phyloP scores from a whole-genome alignment of 2,329 filamentous ascomycete species.

The Penicillium sp. region DNA sequence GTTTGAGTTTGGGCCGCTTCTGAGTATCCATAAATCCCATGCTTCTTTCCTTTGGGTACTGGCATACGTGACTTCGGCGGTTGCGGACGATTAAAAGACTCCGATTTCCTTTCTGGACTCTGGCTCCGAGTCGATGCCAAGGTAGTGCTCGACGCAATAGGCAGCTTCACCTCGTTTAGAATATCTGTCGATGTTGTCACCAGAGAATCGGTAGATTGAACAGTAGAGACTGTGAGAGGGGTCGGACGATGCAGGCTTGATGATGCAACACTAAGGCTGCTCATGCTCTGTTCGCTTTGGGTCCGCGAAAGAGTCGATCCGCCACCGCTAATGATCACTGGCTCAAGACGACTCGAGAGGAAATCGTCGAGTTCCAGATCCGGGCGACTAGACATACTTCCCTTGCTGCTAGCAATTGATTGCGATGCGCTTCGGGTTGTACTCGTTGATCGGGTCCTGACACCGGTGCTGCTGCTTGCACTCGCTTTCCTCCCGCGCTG shows the following conservation, averaged over 20 bases:
- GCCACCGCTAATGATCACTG: conserved; percentile 52
- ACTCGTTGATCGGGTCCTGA: conserved; percentile 43
- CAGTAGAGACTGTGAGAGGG: conserved; percentile 26
- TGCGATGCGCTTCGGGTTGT: conserved; percentile 36
- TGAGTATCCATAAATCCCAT: conserved; percentile 20
- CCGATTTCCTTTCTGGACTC: conserved; percentile 8
- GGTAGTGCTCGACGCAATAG: conserved; percentile 4
- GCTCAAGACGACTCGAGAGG: conserved; percentile 47
- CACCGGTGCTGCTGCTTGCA: conserved; percentile 40
- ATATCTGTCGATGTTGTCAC: conserved; percentile 28
- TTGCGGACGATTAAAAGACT: neutral
- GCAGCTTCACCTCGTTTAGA: conserved; percentile 16
- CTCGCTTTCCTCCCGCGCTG: conserved; percentile 47
- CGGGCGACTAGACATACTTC: conserved; percentile 42
- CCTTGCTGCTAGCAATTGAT: conserved; percentile 41
- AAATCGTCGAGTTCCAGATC: conserved; percentile 52
- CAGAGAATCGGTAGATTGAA: conserved; percentile 37
- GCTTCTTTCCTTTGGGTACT: conserved; percentile 22
- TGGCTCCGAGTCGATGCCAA: conserved; percentile 1
- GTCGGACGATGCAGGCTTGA: conserved; percentile 22
- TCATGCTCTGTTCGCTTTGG: conserved; percentile 43
- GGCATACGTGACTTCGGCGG: conserved; percentile 22
- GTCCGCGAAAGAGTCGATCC: conserved; percentile 38
- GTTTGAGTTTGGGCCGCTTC: conserved; percentile 22
- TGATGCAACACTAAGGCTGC: conserved; percentile 33